Evolutionary conservation across 345 rosid genomes (phyloP).

Genomic region (Toxicodendron radicans): DNA sequence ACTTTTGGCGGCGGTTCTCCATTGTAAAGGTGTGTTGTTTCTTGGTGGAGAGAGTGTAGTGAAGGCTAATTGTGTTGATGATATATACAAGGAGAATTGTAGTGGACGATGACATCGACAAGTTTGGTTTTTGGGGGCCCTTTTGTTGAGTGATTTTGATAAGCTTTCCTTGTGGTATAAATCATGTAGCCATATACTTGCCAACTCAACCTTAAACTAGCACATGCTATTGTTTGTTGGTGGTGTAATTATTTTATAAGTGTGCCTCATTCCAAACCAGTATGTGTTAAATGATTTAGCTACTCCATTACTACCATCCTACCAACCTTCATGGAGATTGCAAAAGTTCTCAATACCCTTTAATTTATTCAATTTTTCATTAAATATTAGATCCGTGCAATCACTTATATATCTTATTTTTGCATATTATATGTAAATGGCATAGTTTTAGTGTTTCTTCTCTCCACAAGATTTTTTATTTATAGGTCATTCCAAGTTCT

Average conservation of each 20-base stretch:
- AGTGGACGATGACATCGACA: constrained; percentile 22
- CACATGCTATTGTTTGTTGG: constrained; percentile 9
- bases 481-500: not conserved
- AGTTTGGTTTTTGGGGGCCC: not conserved
- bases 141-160: constrained; percentile 11
- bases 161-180: constrained; percentile 13
- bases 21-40: constrained; percentile 1
- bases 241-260: constrained; percentile 23
- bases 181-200: constrained; percentile 29
- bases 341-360: too few relatives aligned
- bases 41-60: not conserved
- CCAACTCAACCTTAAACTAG: constrained; percentile 23
- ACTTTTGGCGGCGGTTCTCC: constrained; percentile 32
- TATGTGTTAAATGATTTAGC: constrained; percentile 27
- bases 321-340: too few relatives aligned
- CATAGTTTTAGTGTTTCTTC: too few relatives aligned
- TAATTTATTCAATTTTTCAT: too few relatives aligned
- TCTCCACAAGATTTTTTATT: too few relatives aligned
- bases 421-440: too few relatives aligned
- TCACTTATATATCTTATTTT: too few relatives aligned
- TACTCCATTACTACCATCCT: too few relatives aligned
- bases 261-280: constrained; percentile 24
- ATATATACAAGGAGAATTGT: not conserved
- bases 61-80: too few relatives aligned
- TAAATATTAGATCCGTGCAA: too few relatives aligned